phyloP scores from a whole-genome alignment of 805 yeast genomes.

The Suhomyces vadensis region DNA sequence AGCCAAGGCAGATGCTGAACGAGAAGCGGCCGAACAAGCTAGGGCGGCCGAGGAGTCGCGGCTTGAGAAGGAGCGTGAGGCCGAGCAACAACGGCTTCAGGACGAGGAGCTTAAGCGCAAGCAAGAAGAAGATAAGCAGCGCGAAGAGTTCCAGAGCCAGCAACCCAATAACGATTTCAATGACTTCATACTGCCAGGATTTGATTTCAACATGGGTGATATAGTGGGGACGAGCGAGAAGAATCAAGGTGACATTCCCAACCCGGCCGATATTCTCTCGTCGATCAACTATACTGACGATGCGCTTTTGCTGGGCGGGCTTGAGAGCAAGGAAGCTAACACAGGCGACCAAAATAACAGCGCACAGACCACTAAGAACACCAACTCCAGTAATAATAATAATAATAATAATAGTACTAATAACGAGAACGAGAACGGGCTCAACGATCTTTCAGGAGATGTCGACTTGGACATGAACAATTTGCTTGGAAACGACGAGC shows the following conservation, averaged over 20 bases:
- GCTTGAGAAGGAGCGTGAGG: slow-evolving; percentile 19
- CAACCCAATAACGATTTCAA: slow-evolving; percentile 13
- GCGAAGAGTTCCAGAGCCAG: slow-evolving; percentile 9
- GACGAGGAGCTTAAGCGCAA: slow-evolving; percentile 15
- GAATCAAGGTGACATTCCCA: slow-evolving; percentile 24
- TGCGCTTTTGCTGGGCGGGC: slow-evolving; percentile 6
- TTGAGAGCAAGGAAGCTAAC: background rate
- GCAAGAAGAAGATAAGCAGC: slow-evolving; percentile 16
- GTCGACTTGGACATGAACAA: slow-evolving; percentile 35
- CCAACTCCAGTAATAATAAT: slow-evolving; percentile 7
- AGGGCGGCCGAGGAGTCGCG: slow-evolving; percentile 15
- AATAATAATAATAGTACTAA: background rate
- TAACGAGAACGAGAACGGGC: slow-evolving; percentile 4
- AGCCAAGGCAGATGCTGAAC: slow-evolving; percentile 10
- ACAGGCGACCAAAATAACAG: slow-evolving; percentile 3
- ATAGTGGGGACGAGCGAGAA: slow-evolving; percentile 11
- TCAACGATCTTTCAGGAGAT: slow-evolving; percentile 7
- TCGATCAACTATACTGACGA: slow-evolving; percentile 26
- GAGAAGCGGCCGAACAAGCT: slow-evolving; percentile 13
- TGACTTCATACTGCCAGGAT: slow-evolving; percentile 25
- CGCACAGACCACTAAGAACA: slow-evolving; percentile 5
- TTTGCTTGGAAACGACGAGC: slow-evolving; percentile 39
- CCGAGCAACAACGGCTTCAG: slow-evolving; percentile 17
- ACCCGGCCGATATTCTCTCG: slow-evolving; percentile 34
- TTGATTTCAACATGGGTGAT: slow-evolving; percentile 30